Base-by-base conservation (phyloP, 345 rosid genomes). In the Chamaenerion angustifolium region DNA sequence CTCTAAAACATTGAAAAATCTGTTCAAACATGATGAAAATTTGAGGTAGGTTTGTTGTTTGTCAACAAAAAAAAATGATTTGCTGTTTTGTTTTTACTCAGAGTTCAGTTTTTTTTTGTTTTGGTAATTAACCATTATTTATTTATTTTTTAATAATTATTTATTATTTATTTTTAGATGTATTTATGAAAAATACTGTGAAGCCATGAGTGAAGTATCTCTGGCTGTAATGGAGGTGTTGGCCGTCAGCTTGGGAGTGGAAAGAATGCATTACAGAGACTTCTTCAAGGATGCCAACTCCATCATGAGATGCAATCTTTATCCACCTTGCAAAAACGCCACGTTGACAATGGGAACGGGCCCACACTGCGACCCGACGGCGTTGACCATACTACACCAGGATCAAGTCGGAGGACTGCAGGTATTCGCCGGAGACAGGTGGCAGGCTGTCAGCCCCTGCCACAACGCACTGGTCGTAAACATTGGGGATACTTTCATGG, bases 351-450 rank as follows among this genome's bases (percentile, higher is more conserved):
- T 87, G n/a, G 94, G 96, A 44, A 87, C 96, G 8, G 96, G 96
- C 16, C 90, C 94, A 63, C 96, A 83, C 56, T 65, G 69, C 25
- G 96, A 87, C 68, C 89, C 96, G 18, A 77, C 74, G 16, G 73
- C 96, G 53, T 23, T 87, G n/a, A 83, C 96, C 7, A 81, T 87
- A 40, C 96, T 87, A 65, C 87, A 83, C 50, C 94, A 87, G 59
- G 94, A 81, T 56, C 65, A 83, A 55, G 90, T 83, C 14, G 88
- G 74, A 10, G 94, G 96, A 4, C 94, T 83, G 23, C 58, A 87
- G 61, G 94, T 87, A 40, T 76, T 81, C 47, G 61, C 71, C 3
- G 48, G 76, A 43, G 68, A 69, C 59, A 59, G 58, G 54, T 87
- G 94, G 96, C 80, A 63, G 44, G 53, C 70, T 0, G 60, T 87